Base-by-base conservation (phyloP, 2,329 filamentous ascomycete genomes). In the Pleoardoris graminearum region DNA sequence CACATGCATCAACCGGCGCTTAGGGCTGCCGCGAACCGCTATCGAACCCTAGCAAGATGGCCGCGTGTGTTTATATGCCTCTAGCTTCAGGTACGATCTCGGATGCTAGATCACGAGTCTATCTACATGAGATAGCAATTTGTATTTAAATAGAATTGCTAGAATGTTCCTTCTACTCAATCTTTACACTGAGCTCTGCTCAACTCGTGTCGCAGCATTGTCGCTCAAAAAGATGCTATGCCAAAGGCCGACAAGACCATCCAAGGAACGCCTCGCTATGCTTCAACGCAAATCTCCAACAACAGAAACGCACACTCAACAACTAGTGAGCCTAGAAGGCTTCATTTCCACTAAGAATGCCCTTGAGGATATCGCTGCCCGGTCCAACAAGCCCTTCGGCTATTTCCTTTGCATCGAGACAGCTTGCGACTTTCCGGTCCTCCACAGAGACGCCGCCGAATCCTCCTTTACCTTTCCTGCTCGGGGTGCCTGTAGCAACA, bases 391-490 rank as follows among this genome's bases (percentile, higher is more conserved):
- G 83, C 48, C 89, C 86, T 50, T 82, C 81, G 60, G 87, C 83
- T 59, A 96, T 81, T 75, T 96, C 91, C 66, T 84, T 87, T 67
- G 90, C 86, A n/a, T 86, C 85, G 17, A 92, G 87, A 67, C 85
- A 89, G 73, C 90, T 91, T 2, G 88, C 87, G 42, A 96, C 82
- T 49, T 86, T 83, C 71, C 86, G 88, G 71, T 96, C 91, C 60
- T 96, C 91, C 1, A 79, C 77, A 17, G 69, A 64, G n/a, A 66
- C 56, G 73, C 79, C 67, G 68, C 82, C 72, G 45, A 73, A 76
- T 60, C 70, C 56, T 4, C 66, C 66, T 61, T 85, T 81, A 1
- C 84, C 82, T 48, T 85, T 85, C 66, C 87, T 88, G 60, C 87
- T 89, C 1, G 90, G 89, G 7, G 89, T 91, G 56, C 86, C 84